These are phyloP conservation scores for Cruciata laevipes DNA, from an alignment of 257 asterid genomes.

Conservation along the genomic window DNA sequence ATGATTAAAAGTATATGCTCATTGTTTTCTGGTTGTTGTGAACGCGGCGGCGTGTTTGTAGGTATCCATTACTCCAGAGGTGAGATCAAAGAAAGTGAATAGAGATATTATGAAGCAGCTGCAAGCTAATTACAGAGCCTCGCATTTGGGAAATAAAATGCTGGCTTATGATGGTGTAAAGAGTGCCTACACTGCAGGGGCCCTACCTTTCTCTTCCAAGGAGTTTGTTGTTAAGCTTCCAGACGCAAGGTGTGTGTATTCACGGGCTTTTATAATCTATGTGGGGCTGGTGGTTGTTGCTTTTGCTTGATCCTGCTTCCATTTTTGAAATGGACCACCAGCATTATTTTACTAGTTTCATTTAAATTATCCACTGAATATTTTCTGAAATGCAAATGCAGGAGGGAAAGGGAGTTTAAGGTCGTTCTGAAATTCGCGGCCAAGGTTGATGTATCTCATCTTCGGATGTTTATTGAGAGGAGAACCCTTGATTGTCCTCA, in stretches of 20 bases:
- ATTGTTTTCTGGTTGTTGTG: not conserved
- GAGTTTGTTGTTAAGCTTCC: constrained; percentile 48
- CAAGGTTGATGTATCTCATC: constrained; percentile 47
- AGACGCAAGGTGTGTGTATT: constrained; percentile 28
- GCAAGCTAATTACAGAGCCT: constrained; percentile 11
- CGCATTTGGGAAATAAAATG: constrained; percentile 38
- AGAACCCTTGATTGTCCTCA: constrained; percentile 57
- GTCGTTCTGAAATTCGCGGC: constrained; percentile 61
- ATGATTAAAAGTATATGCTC: not conserved
- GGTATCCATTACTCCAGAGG: constrained; percentile 70
- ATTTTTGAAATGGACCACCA: not conserved
- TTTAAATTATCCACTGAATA: no score
- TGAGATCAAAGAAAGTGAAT: constrained; percentile 46
- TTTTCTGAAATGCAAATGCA: constrained; percentile 17
- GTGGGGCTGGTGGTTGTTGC: not conserved
- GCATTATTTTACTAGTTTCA: no score
- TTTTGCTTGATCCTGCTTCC: not conserved
- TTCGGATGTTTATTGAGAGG: constrained; percentile 37
- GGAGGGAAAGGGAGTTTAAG: constrained; percentile 55
- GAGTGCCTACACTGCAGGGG: constrained; percentile 61
- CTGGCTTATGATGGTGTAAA: constrained; percentile 77
- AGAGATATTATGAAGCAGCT: constrained; percentile 35
- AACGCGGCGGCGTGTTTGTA: not conserved
- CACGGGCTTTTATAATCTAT: not conserved
- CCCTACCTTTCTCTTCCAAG: constrained; percentile 52